Evolutionary conservation across 306 rosid species (phyloP), one percentile per base, ranked within the genome.

Genomic region (Argentina anserina): DNA sequence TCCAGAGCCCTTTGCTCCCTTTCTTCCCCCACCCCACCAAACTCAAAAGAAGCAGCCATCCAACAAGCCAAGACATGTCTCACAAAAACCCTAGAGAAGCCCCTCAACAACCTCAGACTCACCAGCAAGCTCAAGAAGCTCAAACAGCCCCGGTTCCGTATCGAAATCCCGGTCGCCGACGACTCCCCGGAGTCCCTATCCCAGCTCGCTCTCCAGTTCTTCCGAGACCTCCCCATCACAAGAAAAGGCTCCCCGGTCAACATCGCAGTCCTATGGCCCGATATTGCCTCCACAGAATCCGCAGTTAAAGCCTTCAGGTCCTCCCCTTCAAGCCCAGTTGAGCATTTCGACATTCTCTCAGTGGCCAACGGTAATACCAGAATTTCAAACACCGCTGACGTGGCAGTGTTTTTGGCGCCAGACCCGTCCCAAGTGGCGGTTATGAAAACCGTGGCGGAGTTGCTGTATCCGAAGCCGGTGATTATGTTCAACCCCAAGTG

Each of bases 401-500:
- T 92, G 74, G 85, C 78, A 0, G 80, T 91, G 62, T 90, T 95
- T 75, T 47, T 91, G 61, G 87, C 69, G 37, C 96, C 91, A 49
- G 90, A 88, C 71, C 76, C 81, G 42, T 83, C 89, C 3, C 85
- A 84, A 34, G 73, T 91, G 81, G 81, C 71, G n/a, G 37, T 63
- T 42, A 14, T 87, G 72, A 87, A 83, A 70, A 65, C 40, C 41
- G 82, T 83, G 45, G 52, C 83, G n/a, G 97, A 91, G 21, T 69
- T 29, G 10, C 65, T 88, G 73, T 81, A 76, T 67, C 93, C 99
- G 14, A 90, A 87, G 84, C 99, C 93, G 9, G 92, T 87, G 82
- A 92, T 90, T 80, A 69, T 88, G 74, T 84, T 95, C 67, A 90
- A 91, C 72, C 99, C 97, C 63, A 88, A 70, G 73, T 95, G 97